These are phyloP conservation scores for Suillus plorans DNA, from an alignment of 768 basidiomycete genomes.

Conservation along the genomic window DNA sequence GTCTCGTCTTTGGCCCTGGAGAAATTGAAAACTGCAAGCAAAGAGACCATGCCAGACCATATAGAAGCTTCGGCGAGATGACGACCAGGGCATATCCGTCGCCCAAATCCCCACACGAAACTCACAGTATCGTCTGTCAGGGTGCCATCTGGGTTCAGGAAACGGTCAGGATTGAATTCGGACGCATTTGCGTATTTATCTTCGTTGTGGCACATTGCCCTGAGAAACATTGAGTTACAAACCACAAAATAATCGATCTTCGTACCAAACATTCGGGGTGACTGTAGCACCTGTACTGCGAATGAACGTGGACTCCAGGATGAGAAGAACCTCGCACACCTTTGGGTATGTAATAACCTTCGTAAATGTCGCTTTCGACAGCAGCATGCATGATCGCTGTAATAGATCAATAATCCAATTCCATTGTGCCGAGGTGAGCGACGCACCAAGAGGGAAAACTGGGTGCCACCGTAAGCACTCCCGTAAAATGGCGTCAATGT, in stretches of 20 bases:
- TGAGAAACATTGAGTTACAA: conserved; percentile 7
- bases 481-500: conserved; percentile 14
- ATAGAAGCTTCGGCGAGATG: conserved; percentile 6
- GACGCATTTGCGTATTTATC: conserved; percentile 50
- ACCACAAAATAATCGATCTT: not conserved
- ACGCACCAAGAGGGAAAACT: conserved; percentile 16
- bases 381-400: conserved; percentile 21
- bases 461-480: conserved; percentile 15
- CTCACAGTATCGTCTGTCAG: conserved; percentile 7
- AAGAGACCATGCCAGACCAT: conserved; percentile 6
- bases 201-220: conserved; percentile 50
- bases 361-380: conserved; percentile 38
- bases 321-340: conserved; percentile 24
- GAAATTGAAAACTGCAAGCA: conserved; percentile 6
- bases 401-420: not conserved
- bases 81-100: conserved; percentile 8
- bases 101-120: conserved; percentile 7
- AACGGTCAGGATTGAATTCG: conserved; percentile 53
- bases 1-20: conserved; percentile 9
- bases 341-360: conserved; percentile 49
- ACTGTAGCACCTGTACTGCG: conserved; percentile 2
- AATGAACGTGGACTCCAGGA: not conserved
- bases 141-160: conserved; percentile 27
- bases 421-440: not conserved
- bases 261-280: conserved; percentile 4